Conservation (phyloP, 345 rosid genomes). For the Capsella bursapastoris region DNA sequence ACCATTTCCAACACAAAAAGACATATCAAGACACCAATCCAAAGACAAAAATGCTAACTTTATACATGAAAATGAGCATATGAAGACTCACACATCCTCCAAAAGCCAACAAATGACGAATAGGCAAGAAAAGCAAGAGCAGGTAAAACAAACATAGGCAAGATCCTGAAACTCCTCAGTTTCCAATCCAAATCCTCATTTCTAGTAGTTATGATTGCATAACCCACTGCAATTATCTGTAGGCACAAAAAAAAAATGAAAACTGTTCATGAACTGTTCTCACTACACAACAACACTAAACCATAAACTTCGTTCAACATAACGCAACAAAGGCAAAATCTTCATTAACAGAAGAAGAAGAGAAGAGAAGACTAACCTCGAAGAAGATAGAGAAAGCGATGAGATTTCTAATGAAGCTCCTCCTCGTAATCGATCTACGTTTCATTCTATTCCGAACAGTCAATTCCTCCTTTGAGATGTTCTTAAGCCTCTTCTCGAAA, state of each 20-base stretch:
- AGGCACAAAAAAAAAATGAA: neutral
- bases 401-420: slow-evolving; percentile 60
- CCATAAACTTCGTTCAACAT: neutral
- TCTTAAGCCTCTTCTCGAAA: slow-evolving; percentile 83
- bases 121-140: slow-evolving; percentile 54
- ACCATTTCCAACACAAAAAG: slow-evolving; percentile 24
- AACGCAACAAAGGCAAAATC: slow-evolving; percentile 2
- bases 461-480: slow-evolving; percentile 83
- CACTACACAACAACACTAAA: neutral
- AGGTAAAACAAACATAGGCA: slow-evolving; percentile 80
- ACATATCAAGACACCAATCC: neutral
- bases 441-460: slow-evolving; percentile 60
- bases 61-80: neutral
- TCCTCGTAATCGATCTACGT: slow-evolving; percentile 63
- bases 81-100: slow-evolving; percentile 66
- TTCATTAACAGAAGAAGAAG: neutral
- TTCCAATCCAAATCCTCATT: slow-evolving; percentile 66
- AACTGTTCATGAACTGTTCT: neutral
- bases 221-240: slow-evolving; percentile 71
- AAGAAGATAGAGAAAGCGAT: slow-evolving; percentile 68
- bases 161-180: slow-evolving; percentile 65
- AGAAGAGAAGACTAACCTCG: slow-evolving; percentile 52
- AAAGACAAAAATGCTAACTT: neutral
- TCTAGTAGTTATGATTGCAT: slow-evolving; percentile 76
- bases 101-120: slow-evolving; percentile 57